These are phyloP conservation scores for Boletus sp. DNA, from an alignment of 768 basidiomycete genomes.

Conservation along the genomic window DNA sequence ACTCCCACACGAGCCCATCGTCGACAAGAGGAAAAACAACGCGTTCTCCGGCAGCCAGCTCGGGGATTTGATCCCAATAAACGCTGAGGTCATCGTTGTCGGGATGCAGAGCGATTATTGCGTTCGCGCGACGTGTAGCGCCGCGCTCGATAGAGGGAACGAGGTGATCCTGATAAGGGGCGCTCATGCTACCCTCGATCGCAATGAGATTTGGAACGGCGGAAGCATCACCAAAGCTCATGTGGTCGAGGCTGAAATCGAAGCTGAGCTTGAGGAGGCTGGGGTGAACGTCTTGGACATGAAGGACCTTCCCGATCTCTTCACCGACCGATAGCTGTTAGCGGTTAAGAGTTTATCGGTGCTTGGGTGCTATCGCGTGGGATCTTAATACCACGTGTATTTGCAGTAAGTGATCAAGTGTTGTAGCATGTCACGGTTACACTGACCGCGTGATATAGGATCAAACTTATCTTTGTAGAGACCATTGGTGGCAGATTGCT, in stretches of 20 bases:
- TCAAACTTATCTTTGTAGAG: neutral
- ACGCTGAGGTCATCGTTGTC: constrained; percentile 63
- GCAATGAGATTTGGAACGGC: constrained; percentile 59
- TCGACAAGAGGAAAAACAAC: constrained; percentile 72
- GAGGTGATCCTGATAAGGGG: constrained; percentile 61
- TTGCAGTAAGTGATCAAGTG: constrained; percentile 11
- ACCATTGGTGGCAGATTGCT: neutral
- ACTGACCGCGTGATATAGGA: constrained; percentile 1
- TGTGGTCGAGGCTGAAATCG: constrained; percentile 56
- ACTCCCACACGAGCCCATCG: constrained; percentile 47
- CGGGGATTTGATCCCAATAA: constrained; percentile 44
- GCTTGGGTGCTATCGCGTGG: neutral
- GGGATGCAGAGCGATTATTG: constrained; percentile 71
- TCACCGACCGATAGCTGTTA: constrained; percentile 49
- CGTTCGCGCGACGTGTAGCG: constrained; percentile 54
- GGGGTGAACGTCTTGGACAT: constrained; percentile 66
- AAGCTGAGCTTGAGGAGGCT: constrained; percentile 66
- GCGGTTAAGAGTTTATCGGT: neutral
- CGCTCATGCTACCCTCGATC: constrained; percentile 68
- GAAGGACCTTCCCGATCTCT: constrained; percentile 60
- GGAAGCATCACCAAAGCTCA: constrained; percentile 53
- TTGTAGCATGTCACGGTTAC: neutral
- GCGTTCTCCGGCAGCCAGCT: constrained; percentile 63
- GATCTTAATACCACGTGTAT: neutral
- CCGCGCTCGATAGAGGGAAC: constrained; percentile 63